Percentiles rank a stretch among this genome's conserved stretches.
These are phyloP conservation scores for Diospyros lotus DNA, from an alignment of 148 eudicot species.

Conservation along the genomic window DNA sequence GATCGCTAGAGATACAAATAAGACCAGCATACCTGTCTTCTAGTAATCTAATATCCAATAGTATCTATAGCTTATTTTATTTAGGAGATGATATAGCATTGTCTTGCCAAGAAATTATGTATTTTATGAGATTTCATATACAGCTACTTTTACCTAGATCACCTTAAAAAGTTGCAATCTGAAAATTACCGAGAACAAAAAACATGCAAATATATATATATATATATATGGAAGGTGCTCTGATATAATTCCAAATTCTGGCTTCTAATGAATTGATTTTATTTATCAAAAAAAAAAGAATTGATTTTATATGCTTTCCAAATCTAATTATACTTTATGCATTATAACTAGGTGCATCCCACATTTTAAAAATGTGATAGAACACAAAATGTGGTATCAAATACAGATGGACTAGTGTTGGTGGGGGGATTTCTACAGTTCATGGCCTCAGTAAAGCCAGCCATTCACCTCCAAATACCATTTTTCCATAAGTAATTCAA, in stretches of 20 bases:
- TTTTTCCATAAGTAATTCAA: not conserved
- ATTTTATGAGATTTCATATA: no score
- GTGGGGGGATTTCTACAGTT: no score
- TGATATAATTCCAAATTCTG: no score
- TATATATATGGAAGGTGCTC: no score
- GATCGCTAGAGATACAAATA: not conserved
- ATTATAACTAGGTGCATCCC: not conserved
- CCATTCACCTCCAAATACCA: not conserved
- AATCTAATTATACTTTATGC: not conserved
- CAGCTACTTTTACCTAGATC: no score
- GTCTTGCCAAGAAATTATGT: not conserved
- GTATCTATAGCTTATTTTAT: not conserved
- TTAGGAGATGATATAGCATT: not conserved
- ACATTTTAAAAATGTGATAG: not conserved
- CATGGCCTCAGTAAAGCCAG: not conserved
- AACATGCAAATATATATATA: no score
- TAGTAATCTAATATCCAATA: no score
- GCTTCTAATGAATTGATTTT: no score
- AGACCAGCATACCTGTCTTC: constrained; percentile 1
- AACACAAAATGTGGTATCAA: not conserved
- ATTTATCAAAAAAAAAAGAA: not conserved
- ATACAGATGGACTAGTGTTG: not conserved
- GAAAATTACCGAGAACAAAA: no score
- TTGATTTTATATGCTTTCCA: not conserved
- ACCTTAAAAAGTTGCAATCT: no score